Evolutionary conservation across 345 rosid species (phyloP).

Genomic region (Microthlaspi erraticum): DNA sequence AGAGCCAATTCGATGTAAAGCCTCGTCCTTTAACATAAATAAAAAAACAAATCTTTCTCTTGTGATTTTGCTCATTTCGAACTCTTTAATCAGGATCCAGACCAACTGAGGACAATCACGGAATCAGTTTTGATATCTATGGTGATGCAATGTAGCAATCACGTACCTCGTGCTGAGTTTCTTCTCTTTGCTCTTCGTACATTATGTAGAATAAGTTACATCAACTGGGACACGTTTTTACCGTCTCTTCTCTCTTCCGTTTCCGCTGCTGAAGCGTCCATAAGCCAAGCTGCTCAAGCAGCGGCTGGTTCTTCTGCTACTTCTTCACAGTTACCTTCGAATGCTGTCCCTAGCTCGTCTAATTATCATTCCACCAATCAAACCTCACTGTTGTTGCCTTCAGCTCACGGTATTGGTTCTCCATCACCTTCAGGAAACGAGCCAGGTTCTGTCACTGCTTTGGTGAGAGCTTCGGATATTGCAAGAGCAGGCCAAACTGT

Average conservation of each 20-base stretch:
- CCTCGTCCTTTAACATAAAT: not conserved
- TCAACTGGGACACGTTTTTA: constrained; percentile 89
- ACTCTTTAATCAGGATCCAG: constrained; percentile 71
- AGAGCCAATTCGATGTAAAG: constrained; percentile 69
- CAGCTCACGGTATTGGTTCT: constrained; percentile 82
- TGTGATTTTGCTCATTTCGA: constrained; percentile 23
- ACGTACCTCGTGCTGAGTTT: constrained; percentile 91
- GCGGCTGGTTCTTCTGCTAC: constrained; percentile 58
- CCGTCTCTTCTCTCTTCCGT: constrained; percentile 86
- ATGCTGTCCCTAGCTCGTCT: constrained; percentile 48
- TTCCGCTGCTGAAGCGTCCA: constrained; percentile 71
- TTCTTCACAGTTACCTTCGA: constrained; percentile 67
- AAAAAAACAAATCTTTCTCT: not conserved
- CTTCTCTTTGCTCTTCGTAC: constrained; percentile 87
- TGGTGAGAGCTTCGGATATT: constrained; percentile 60
- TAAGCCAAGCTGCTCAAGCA: constrained; percentile 65
- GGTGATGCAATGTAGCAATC: constrained; percentile 79
- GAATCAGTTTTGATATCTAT: constrained; percentile 81
- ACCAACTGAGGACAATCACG: constrained; percentile 77
- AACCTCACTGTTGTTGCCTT: constrained; percentile 61
- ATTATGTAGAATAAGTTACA: constrained; percentile 70
- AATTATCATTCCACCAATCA: constrained; percentile 62
- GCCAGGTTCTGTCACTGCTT: constrained; percentile 55
- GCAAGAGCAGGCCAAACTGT: constrained; percentile 53
- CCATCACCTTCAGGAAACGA: constrained; percentile 75